Evolutionary conservation across 176 grass and related monocot genomes (phyloP), one percentile per base, ranked within the genome.

Genomic region (Thalia dealbata): DNA sequence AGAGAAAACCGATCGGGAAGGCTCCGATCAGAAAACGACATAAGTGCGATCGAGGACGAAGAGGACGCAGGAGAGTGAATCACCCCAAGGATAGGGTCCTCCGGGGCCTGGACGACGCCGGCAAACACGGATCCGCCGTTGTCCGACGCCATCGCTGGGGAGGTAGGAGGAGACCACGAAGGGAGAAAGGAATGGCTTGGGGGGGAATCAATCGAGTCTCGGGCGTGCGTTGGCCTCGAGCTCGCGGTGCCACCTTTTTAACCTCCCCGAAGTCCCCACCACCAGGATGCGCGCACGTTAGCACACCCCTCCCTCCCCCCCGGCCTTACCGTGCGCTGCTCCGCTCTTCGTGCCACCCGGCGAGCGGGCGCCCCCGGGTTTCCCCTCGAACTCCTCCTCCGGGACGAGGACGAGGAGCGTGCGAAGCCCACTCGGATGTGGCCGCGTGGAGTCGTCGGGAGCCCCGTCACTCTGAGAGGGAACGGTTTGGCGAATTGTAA

Each of bases 11-110:
- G 21, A 72, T 15, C 27, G 52, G 58, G 63, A 69, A 21, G 18
- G 46, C 7, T n/a, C 44, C 15, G 69, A 43, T 32, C 51, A 42
- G 24, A 61, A 38, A 19, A n/a, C 44, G 3, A 22, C 13, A 8
- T 10, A 43, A 68, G 10, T 68, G 9, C 18, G 65, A 68, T 43
- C 65, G 23, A 68, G 35, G 52, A 12, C 32, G 16, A 80, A 7
- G 22, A 64, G n/a, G 46, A 22, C 43, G 38, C 35, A n/a, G 9
- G 35, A 43, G 21, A 44, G 3, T 6, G 22, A 44, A 72, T 73
- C 75, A 96, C 95, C 50, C 95, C 95, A 72, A 99, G 95, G 81
- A 99, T 99, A 28, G 95, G 83, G 56, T 99, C 95, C 85, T 99
- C 95, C 22, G 95, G 90, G 24, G 85, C 95, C 82, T 99, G 90